Percentiles rank a stretch among this genome's conserved stretches.
Conservation (phyloP, 2,329 filamentous ascomycete species). For the Polytolypa hystricis region DNA sequence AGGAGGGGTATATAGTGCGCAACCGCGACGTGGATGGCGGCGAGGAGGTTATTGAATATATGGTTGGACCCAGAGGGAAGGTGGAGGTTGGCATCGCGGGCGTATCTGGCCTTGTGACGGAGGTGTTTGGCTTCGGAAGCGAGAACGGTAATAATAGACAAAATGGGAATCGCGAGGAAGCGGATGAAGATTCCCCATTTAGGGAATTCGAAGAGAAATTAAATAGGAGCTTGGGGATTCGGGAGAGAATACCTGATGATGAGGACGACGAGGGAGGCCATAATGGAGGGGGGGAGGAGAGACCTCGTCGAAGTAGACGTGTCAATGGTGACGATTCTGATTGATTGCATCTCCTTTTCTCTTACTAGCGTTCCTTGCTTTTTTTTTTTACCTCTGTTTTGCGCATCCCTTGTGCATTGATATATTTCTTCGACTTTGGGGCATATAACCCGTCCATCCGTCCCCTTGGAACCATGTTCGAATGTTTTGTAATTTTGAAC, state of each 20-base stretch:
- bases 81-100: conserved; percentile 72
- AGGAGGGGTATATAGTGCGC: conserved; percentile 72
- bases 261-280: not conserved
- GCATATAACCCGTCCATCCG: too few species aligned
- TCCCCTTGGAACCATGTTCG: too few species aligned
- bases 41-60: conserved; percentile 69
- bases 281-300: conserved; percentile 1
- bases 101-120: conserved; percentile 56
- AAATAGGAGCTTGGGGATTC: conserved; percentile 49
- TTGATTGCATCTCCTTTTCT: too few species aligned
- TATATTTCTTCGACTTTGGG: too few species aligned
- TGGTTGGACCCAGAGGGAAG: conserved; percentile 73
- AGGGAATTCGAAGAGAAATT: conserved; percentile 52
- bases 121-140: conserved; percentile 39
- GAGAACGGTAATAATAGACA: conserved; percentile 12
- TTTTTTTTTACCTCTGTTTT: too few species aligned
- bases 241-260: conserved; percentile 8
- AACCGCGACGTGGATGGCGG: conserved; percentile 58
- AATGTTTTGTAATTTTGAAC: too few species aligned
- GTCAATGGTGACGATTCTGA: not conserved
- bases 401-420: too few species aligned
- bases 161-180: conserved; percentile 11
- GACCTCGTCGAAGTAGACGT: conserved; percentile 8
- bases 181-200: conserved; percentile 43
- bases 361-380: too few species aligned